Base-by-base conservation (phyloP, 2,329 filamentous ascomycete species). In the Penicillium digitatum region DNA sequence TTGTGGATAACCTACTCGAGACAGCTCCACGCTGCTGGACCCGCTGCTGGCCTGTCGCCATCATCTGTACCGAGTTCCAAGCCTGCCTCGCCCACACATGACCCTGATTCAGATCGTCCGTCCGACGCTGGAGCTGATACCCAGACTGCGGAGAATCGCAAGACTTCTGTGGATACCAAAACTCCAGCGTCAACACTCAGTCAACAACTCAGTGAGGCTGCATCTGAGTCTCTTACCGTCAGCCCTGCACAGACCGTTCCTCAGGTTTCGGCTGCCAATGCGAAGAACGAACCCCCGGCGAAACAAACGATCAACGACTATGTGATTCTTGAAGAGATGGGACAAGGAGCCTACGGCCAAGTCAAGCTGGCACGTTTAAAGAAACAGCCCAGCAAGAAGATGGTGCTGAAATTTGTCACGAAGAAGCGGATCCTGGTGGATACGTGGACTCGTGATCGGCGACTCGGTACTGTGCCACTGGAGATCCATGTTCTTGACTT, bases 401-500 rank as follows among this genome's bases (percentile, higher is more conserved):
- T 95, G 59, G 93, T 99, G 20, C 82, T 99, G 68, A 99, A 99
- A 73, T 99, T 95, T 71, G 94, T 99, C 47, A 97, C 94, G 5
- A 99, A 99, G 76, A 86, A 89, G 56, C 88, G 93, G 42, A 99
- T 99, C 71, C 82, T 99, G 14, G 93, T 99, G 58, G 94, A 99
- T 74, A 99, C 94, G 0, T 99, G 94, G 94, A 97, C 93, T 31
- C 85, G 94, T 54, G 94, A 99, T 74, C 86, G 94, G 43, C 86
- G 89, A 52, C 82, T 99, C 12, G 94, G 94, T 16, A 99, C 94
- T 0, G 94, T 99, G 0, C 94, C 94, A 1, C 79, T 99, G 56
- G 94, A 99, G 72, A 97, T 99, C 59, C 94, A 99, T 66, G 94
- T 99, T 34, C 79, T 99, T 16, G 91, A 99, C 72, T 99, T 93